These are phyloP conservation scores for Mycena citricolor DNA, from an alignment of 1,284 basidiomycete species.

Conservation along the genomic window DNA sequence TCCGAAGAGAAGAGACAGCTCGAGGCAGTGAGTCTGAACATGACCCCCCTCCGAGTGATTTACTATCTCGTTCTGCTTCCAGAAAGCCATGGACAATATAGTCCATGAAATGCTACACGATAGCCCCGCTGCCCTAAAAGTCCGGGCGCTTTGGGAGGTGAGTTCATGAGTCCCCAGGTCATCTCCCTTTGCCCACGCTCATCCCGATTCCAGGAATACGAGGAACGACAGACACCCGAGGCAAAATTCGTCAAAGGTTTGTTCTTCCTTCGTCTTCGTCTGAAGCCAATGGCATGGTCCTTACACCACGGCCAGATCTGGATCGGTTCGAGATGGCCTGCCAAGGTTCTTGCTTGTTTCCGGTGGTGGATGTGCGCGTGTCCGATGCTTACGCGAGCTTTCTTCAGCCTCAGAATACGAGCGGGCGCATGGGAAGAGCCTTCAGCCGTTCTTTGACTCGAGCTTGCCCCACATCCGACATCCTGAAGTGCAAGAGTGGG, in stretches of 20 bases:
- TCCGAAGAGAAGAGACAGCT: constrained; percentile 78
- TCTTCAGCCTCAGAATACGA: constrained; percentile 74
- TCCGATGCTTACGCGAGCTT: no score
- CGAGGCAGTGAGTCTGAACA: constrained; percentile 54
- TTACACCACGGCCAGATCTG: constrained; percentile 79
- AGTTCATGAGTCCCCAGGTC: constrained; percentile 25
- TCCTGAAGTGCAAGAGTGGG: constrained; percentile 79
- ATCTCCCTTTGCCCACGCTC: constrained; percentile 12
- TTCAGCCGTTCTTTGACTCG: constrained; percentile 76
- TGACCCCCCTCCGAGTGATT: no score
- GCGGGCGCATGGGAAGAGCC: constrained; percentile 42
- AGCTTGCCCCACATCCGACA: constrained; percentile 75
- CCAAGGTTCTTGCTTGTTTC: constrained; percentile 51
- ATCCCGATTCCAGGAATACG: constrained; percentile 96
- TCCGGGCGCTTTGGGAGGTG: constrained; percentile 83
- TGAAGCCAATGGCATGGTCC: no score
- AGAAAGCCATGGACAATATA: constrained; percentile 92
- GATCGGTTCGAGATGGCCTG: constrained; percentile 93
- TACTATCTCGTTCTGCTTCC: no score
- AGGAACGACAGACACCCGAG: constrained; percentile 78
- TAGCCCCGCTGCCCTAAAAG: constrained; percentile 74
- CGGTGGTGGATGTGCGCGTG: no score
- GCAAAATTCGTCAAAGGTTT: constrained; percentile 90
- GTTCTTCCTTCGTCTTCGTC: no score
- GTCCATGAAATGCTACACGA: constrained; percentile 87